Evolutionary conservation across 2,329 filamentous ascomycete species (phyloP).

Genomic region (Zasmidium angulare): DNA sequence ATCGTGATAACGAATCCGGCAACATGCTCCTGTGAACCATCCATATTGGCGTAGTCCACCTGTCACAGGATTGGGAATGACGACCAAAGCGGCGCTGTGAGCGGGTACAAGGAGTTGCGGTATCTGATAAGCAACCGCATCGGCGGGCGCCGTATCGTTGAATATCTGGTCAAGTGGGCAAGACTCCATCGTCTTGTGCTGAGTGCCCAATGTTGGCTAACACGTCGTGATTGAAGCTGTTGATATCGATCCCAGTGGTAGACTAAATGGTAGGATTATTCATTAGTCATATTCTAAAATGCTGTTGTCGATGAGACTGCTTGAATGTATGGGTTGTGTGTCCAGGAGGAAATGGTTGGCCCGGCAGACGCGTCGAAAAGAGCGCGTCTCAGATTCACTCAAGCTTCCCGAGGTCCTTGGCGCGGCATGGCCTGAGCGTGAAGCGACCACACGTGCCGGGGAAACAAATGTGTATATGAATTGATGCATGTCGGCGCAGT

Average conservation of each 20-base stretch:
- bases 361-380: neutral
- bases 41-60: neutral
- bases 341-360: neutral
- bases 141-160: neutral
- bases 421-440: neutral
- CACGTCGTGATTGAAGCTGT: no score
- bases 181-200: neutral
- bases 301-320: no score
- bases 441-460: neutral
- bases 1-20: slow-evolving; percentile 2
- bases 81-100: neutral
- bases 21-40: neutral
- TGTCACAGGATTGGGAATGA: neutral
- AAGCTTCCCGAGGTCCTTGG: neutral
- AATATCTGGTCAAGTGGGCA: neutral
- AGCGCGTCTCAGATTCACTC: neutral
- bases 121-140: neutral
- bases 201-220: no score
- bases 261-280: no score
- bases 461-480: neutral
- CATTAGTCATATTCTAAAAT: no score
- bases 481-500: neutral
- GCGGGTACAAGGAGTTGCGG: neutral
- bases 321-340: neutral
- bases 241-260: no score